Conservation (phyloP, 441 rosid genomes). For the Biscutella laevigata region DNA sequence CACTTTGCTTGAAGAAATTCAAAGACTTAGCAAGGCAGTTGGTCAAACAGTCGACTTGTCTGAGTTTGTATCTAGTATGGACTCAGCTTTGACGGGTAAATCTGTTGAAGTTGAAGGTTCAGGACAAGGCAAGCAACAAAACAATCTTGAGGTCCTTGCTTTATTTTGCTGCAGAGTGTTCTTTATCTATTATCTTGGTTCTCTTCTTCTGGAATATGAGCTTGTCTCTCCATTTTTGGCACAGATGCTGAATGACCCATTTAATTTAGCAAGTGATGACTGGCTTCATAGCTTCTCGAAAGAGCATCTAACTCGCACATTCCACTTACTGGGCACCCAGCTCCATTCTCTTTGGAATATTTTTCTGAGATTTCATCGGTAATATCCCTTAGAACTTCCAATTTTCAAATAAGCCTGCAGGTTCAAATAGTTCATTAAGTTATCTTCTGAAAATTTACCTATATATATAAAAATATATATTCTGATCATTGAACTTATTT, state of each 20-base stretch:
- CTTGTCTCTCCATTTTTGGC: slow-evolving; percentile 9
- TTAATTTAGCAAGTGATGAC: slow-evolving; percentile 35
- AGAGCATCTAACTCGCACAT: slow-evolving; percentile 42
- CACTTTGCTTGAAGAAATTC: slow-evolving; percentile 57
- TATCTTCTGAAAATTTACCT: not conserved
- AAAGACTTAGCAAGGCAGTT: slow-evolving; percentile 57
- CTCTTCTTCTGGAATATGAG: slow-evolving; percentile 5
- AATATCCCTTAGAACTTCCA: not conserved
- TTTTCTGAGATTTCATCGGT: slow-evolving; percentile 89
- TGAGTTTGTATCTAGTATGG: slow-evolving; percentile 43
- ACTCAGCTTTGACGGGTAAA: slow-evolving; percentile 31
- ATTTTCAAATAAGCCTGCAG: not conserved
- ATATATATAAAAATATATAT: not conserved
- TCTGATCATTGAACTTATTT: slow-evolving; percentile 5
- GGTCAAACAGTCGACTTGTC: slow-evolving; percentile 45
- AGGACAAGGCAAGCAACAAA: slow-evolving; percentile 55
- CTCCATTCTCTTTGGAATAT: slow-evolving; percentile 60
- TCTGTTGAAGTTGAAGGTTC: slow-evolving; percentile 36
- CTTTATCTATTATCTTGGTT: slow-evolving; percentile 9
- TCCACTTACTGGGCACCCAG: slow-evolving; percentile 65
- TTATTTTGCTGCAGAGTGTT: slow-evolving; percentile 19
- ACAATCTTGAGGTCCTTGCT: slow-evolving; percentile 69
- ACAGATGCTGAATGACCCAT: slow-evolving; percentile 42
- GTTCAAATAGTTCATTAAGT: not conserved
- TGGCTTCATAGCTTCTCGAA: slow-evolving; percentile 37